Base-by-base conservation (phyloP, 2,329 filamentous ascomycete species). In the Fusarium hostae region DNA sequence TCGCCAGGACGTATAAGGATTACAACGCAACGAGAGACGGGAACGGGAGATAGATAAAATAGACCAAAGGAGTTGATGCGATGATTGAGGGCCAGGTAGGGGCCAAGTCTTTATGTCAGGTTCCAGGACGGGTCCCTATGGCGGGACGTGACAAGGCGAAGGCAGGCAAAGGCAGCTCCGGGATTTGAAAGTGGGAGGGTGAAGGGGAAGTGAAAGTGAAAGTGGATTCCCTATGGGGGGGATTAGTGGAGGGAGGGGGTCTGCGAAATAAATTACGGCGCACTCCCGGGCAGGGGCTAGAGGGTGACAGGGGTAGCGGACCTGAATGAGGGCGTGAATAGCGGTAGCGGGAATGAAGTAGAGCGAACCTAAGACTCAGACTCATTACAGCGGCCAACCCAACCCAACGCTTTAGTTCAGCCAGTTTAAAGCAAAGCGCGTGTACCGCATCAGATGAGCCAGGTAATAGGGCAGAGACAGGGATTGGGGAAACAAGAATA, bases 21-120 rank as follows among this genome's bases (percentile, higher is more conserved):
- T 70, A 63, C 43, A 56, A 48, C 26, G 43, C 63, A 65, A 62
- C 70, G 45, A 68, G 39, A 65, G 65, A 71, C 65, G 59, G 57
- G 71, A 70, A 72, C 45, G 56, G 63, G 70, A 66, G 70, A 66
- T 73, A 74, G 70, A 66, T 72, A 71, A 73, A 72, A 67, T 75
- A 75, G 71, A 68, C 66, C 72, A 69, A 63, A 72, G 68, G 73
- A 74, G 72, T 74, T 60, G 74, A 73, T 74, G 69, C 35, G 59
- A 72, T 62, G 71, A 76, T 77, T 66, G 70, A 77, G 67, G 71
- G 65, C 67, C 74, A 73, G 75, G 75, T 76, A 75, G 68, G 74
- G 74, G 71, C 72, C 75, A 77, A 76, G 75, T 71, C 74, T 77
- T 77, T 77, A 76, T 77, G 75, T 77, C 75, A 76, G 67, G 71